A percentile compares a stretch with the other conserved stretches of the same genome.
These are phyloP conservation scores for Schizonepeta tenuifolia DNA, from an alignment of 257 asterid species.

Conservation along the genomic window DNA sequence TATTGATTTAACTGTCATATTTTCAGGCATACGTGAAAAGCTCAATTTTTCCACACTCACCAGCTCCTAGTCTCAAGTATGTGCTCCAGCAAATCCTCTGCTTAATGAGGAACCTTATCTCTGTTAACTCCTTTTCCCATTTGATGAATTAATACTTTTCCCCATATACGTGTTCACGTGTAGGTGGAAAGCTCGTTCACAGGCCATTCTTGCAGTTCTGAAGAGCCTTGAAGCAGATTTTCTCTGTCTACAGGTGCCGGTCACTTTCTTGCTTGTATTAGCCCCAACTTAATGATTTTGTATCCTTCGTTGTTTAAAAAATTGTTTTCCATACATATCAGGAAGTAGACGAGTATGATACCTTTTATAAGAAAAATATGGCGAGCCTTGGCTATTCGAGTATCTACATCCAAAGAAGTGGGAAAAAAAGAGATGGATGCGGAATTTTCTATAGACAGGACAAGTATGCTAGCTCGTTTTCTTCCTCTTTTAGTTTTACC, in stretches of 20 bases:
- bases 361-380: slow-evolving; percentile 77
- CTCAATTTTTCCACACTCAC: slow-evolving; percentile 78
- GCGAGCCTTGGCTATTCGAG: slow-evolving; percentile 84
- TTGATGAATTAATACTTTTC: neutral
- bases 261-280: slow-evolving; percentile 16
- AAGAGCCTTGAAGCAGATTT: slow-evolving; percentile 76
- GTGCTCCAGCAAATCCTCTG: slow-evolving; percentile 28
- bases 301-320: slow-evolving; percentile 12
- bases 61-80: slow-evolving; percentile 80
- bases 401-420: slow-evolving; percentile 76
- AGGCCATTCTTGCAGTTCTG: slow-evolving; percentile 67
- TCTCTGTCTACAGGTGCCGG: slow-evolving; percentile 82
- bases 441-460: slow-evolving; percentile 76
- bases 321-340: slow-evolving; percentile 36
- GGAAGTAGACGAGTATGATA: slow-evolving; percentile 93
- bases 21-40: slow-evolving; percentile 84
- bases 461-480: slow-evolving; percentile 49
- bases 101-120: neutral
- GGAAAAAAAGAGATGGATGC: slow-evolving; percentile 93
- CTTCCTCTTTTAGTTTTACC: neutral
- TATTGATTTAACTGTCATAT: slow-evolving; percentile 15
- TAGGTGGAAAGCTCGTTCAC: slow-evolving; percentile 98
- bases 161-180: slow-evolving; percentile 5
- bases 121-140: neutral
- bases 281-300: neutral